phyloP scores from a whole-genome alignment of 2,329 filamentous ascomycete genomes.

The Stagonosporopsis vannaccii region DNA sequence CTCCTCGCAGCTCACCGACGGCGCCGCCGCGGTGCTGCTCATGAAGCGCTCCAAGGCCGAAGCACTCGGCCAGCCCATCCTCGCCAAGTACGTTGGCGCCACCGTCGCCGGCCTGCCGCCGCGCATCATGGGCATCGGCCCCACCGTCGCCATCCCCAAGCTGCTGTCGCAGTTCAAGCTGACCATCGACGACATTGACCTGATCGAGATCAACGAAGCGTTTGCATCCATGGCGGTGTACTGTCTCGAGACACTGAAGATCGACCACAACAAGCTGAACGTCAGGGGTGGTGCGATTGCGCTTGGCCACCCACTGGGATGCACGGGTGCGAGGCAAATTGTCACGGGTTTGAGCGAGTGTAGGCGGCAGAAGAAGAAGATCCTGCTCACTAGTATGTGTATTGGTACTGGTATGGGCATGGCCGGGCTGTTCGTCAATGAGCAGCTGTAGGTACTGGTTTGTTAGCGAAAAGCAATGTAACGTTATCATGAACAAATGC shows the following conservation, averaged over 20 bases:
- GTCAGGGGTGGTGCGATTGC: conserved; percentile 82
- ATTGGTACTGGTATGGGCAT: conserved; percentile 73
- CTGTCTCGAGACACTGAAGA: conserved; percentile 72
- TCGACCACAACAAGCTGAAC: conserved; percentile 81
- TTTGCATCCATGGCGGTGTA: conserved; percentile 98
- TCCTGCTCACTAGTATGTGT: conserved; percentile 91
- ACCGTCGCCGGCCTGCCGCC: conserved; percentile 90
- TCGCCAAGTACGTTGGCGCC: conserved; percentile 93
- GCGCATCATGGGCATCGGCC: conserved; percentile 95
- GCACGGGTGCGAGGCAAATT: conserved; percentile 80
- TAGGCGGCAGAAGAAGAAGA: conserved; percentile 84
- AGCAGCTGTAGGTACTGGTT: conserved; percentile 53
- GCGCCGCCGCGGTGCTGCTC: conserved; percentile 84
- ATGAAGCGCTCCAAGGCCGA: conserved; percentile 94
- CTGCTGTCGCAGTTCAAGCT: conserved; percentile 82
- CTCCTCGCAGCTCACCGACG: conserved; percentile 93
- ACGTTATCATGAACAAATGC: background rate
- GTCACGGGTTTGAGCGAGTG: conserved; percentile 89
- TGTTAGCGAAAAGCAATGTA: conserved; percentile 12
- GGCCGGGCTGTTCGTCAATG: conserved; percentile 71
- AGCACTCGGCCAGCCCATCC: conserved; percentile 85
- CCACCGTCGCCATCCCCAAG: conserved; percentile 76
- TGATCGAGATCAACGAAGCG: conserved; percentile 95
- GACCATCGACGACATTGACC: conserved; percentile 80
- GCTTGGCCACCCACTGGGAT: conserved; percentile 81